Base-by-base conservation (phyloP, 2,329 filamentous ascomycete genomes). In the Chrysosporium queenslandicum region DNA sequence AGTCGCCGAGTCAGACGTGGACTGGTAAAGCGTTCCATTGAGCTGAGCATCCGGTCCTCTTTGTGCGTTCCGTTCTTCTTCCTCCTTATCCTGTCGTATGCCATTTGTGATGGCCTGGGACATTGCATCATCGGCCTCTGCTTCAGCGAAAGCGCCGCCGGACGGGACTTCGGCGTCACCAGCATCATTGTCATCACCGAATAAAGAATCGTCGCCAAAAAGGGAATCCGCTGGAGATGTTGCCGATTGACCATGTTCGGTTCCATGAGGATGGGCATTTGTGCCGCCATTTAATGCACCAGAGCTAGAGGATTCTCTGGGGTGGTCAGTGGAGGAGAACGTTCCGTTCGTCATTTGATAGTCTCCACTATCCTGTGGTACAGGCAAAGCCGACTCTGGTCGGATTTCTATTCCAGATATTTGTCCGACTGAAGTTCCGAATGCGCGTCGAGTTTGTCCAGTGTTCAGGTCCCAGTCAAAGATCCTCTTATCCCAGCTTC, bases 401-500 rank as follows among this genome's bases (percentile, higher is more conserved):
- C 92, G 79, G 53, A 88, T 78, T 68, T 97, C 90, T 37, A 98
- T 82, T 1, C 87, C 82, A 1, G 87, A 92, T 54, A 97, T 89
- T 64, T 98, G 92, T 4, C 86, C 77, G 12, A 83, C 86, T 50
- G 78, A 87, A 1, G 85, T 84, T 43, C 84, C 82, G 62, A 92
- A 98, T 3, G 78, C 77, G 9, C 90, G 80, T 58, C 82, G 83
- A 5, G 85, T 76, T 60, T 85, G 77, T 0, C 92, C 92, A 1
- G 81, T 92, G 62, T 97, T 88, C 23, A 98, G 69, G 66, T 97
- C 92, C 92, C 92, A 98, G 65, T 97, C 90, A 50, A 89, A 79
- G 0, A 97, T 83, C 16, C 80, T 86, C 71, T 95, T 97, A 68
- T 98, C 92, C 92, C 92, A 98, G 65, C 89, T 91, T 2, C 92